Base-by-base conservation (phyloP, 139 green algal genomes). In the Tetraselmis striata region DNA sequence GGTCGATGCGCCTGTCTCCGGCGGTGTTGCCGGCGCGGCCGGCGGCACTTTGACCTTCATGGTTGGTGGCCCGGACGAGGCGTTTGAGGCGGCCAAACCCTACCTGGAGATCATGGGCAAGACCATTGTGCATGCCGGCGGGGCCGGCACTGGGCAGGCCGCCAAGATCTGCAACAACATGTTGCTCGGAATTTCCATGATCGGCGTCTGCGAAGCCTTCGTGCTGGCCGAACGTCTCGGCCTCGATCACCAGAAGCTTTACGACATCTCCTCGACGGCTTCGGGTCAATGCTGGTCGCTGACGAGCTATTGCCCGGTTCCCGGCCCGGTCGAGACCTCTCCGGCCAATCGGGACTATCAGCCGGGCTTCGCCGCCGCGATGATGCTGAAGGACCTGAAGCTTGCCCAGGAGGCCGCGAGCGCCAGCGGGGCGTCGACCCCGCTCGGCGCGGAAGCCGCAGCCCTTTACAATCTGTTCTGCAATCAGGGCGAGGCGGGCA, bases 101-200 rank as follows among this genome's bases (percentile, higher is more conserved):
- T 58, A 85, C 78, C 85, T 89, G 29, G 59, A 32, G 24, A 32
- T 77, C 67, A 89, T 89, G 85, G 85, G 85, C 26, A 77, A 78
- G 31, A 77, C 59, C 2, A 29, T 86, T 23, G 59, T 84, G 29
- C 85, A 86, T 29, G n/a, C 82, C 23, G 85, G 85, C 25, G 59
- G 59, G 26, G 30, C 75, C 0, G 85, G 85, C 1, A 23, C 79
- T 2, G 31, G 79, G 31, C 84, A 87, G 84, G 82, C 84, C 30
- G 83, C 85, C 80, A 89, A 89, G 83, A 59, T 89, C 59, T 87
- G 83, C 80, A 89, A 89, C 85, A 89, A 89, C 78, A 77, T 89
- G 18, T 78, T 29, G 24, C 28, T 77, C 5, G 78, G 5, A 1
- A 76, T 86, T 26, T 1, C 85, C 67, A 87, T 87, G 83, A 83